Evolutionary conservation across 2,329 filamentous ascomycete species (phyloP), one percentile per base, ranked within the genome.

Genomic region (Neonectria hederae): DNA sequence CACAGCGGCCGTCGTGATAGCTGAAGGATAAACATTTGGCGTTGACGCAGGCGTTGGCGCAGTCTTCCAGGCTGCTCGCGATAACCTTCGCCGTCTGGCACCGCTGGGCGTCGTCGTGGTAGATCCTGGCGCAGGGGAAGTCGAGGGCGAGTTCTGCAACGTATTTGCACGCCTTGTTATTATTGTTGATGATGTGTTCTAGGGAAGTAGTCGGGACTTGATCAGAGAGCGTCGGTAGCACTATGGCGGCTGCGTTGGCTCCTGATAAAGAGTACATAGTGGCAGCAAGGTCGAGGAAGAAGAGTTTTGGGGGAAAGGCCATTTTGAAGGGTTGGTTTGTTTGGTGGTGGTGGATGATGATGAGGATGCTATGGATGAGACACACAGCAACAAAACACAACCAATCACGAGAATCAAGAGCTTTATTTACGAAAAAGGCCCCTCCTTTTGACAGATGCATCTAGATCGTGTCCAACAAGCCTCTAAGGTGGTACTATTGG

Each of bases 71-170:
- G 45, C 13, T n/a, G 5, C 13, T 30, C 6, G 22, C 24, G n/a
- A 19, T 8, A 7, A 30, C 14, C 6, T 58, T 35, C n/a, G 17
- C 43, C 26, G 21, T 58, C 8, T 35, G 45, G 32, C 52, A 58
- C 30, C 45, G 55, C 22, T 42, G 24, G 24, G 55, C 35, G 17
- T 21, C 45, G n/a, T 13, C 45, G 6, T 46, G 11, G 22, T 21
- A 24, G 28, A 58, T 35, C 35, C n/a, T 51, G 22, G 21, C 55
- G 46, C 55, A 58, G 22, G 55, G 55, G 24, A 43, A 49, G 24
- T 58, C 45, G 7, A 46, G 24, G 32, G 30, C 32, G 24, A 22
- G 22, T 26, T 58, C 38, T 43, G 46, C 55, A 17, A 58, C 21
- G 22, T 51, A 58, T 9, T 19, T 46, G 55, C 55, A 58, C 30